Base-by-base conservation (phyloP, 352 stramenopile species). In the Globisporangium sylvaticum region DNA sequence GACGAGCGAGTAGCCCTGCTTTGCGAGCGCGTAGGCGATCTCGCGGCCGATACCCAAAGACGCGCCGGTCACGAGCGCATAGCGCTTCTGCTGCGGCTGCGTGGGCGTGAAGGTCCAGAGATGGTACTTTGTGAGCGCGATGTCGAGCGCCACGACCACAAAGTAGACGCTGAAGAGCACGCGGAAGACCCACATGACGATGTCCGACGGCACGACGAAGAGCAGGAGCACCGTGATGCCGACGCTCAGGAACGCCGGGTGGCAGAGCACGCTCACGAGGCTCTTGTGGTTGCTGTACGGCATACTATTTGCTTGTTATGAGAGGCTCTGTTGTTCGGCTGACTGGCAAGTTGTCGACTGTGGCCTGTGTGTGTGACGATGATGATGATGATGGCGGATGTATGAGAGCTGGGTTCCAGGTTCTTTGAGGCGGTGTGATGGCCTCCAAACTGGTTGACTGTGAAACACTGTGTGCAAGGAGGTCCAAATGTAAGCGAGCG, bases 1-100 rank as follows among this genome's bases (percentile, higher is more conserved):
- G 29, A 96, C 70, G 0, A 97, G 69, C 62, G 85, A 91, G 75
- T 89, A 93, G 52, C 90, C 84, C 69, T 90, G 75, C 72, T 94
- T 83, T 0, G 85, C 86, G 29, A 97, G 76, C 56, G 83, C 53
- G 71, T 89, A 94, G 48, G 87, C 84, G 68, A 92, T 92, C 66
- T 92, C 89, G 20, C 75, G 69, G 5, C 90, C 90, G 25, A 97
- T 75, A 0, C 90, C 90, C 0, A 74, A 74, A 1, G 84, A 86
- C 7, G 90, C 89, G 31, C 90, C 90, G 0, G 87, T 96, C 46
- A 96, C 70, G 44, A 95, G 64, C 31, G 80, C 84, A 52, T 81
- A 93, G n/a, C 75, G 80, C 68, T 88, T 84, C 22, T 73, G 66
- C 70, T 80, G 65, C 9, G 83, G 83, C 20, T 58, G 66, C 37